phyloP scores from a whole-genome alignment of 75 land plant genomes.

The Sequoiadendron giganteum region DNA sequence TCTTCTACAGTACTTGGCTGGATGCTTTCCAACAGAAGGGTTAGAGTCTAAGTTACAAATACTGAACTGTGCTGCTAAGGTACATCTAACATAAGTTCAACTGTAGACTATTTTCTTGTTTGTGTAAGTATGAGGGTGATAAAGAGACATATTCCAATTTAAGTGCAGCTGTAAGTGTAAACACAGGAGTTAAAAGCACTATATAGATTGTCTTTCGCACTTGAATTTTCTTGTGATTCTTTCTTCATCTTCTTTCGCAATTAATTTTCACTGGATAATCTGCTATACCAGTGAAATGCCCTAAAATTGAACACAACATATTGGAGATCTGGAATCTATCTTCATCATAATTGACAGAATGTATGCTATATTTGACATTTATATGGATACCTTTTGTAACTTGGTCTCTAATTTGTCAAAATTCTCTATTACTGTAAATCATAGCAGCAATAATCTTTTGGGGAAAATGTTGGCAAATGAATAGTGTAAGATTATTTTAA shows the following conservation, averaged over 20 bases:
- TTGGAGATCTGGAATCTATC: background rate
- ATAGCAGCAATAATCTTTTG: too few species aligned
- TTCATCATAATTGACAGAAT: background rate
- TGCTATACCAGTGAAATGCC: background rate
- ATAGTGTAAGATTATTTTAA: too few species aligned
- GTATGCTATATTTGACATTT: background rate
- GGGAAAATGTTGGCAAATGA: too few species aligned
- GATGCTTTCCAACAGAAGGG: constrained; percentile 65
- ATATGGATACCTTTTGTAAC: background rate
- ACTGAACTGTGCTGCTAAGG: constrained; percentile 79
- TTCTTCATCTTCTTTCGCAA: background rate
- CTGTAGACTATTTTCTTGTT: background rate
- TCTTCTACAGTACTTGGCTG: constrained; percentile 74
- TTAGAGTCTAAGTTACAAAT: constrained; percentile 86
- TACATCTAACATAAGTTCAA: constrained; percentile 21
- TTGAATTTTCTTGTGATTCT: background rate
- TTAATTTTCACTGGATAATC: background rate
- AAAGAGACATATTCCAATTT: background rate
- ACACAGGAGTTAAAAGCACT: background rate
- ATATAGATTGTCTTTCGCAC: background rate
- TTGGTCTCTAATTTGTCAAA: background rate
- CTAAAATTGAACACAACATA: background rate
- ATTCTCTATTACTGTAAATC: background rate
- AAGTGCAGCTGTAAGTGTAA: background rate
- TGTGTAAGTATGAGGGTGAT: background rate